phyloP scores from a whole-genome alignment of 73 alveolate species.

The Paramecium primaurelia region DNA sequence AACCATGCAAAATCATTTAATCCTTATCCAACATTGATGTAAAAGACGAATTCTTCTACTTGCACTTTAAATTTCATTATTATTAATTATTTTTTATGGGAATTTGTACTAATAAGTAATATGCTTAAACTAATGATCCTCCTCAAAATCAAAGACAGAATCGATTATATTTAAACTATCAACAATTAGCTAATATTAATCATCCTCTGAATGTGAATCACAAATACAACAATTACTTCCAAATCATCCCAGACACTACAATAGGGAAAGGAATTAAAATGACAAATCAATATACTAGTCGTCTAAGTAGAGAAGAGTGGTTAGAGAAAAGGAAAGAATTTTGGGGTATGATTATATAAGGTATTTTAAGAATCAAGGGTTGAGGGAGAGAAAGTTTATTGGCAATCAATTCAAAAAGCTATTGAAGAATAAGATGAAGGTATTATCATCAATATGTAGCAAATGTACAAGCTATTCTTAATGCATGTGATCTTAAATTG shows the following conservation, averaged over 20 bases:
- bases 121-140: neutral
- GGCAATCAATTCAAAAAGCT: neutral
- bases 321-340: slow-evolving; percentile 10
- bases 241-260: neutral
- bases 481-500: slow-evolving; percentile 1
- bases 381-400: neutral
- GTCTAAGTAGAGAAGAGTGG: slow-evolving; percentile 27
- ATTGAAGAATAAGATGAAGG: slow-evolving; percentile 33
- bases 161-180: neutral
- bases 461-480: neutral
- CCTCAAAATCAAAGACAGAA: neutral
- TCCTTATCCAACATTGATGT: slow-evolving; percentile 59
- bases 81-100: neutral
- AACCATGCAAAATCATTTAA: slow-evolving; percentile 58
- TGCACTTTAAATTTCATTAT: slow-evolving; percentile 53
- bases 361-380: neutral
- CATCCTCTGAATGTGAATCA: slow-evolving; percentile 45
- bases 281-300: neutral
- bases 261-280: slow-evolving; percentile 11
- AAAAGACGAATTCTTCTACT: slow-evolving; percentile 50
- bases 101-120: neutral
- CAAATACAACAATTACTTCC: slow-evolving; percentile 23
- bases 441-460: neutral
- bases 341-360: slow-evolving; percentile 5
- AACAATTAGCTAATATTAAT: neutral